Evolutionary conservation across 257 asterid species (phyloP).

Genomic region (Gardenia jasminoides): DNA sequence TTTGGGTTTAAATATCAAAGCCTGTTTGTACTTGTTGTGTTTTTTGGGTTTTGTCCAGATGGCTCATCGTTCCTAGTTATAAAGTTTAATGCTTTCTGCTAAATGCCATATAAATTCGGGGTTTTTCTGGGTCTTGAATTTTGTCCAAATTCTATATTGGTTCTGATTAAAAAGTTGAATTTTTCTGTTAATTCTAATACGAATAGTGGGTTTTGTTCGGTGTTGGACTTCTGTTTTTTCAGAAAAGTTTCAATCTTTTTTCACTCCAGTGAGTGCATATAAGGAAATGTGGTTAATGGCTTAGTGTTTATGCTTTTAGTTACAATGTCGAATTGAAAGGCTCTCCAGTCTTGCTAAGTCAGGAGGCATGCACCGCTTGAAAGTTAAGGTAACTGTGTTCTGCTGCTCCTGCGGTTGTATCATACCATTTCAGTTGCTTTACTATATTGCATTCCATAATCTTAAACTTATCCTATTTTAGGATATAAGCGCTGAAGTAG

Average conservation of each 20-base stretch:
- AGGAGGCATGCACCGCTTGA: constrained; percentile 52
- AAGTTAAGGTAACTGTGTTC: constrained; percentile 60
- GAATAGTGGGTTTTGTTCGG: background rate
- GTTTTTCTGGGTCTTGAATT: background rate
- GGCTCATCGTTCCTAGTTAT: background rate
- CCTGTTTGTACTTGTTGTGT: too few species aligned
- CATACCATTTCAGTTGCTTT: background rate
- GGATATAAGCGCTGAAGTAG: constrained; percentile 96
- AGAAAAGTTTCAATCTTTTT: background rate
- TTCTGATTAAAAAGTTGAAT: background rate
- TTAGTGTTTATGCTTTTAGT: constrained; percentile 38
- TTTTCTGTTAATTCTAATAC: background rate
- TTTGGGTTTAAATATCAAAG: too few species aligned
- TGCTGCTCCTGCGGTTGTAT: constrained; percentile 6
- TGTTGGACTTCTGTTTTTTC: background rate
- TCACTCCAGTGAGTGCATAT: background rate
- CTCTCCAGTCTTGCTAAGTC: constrained; percentile 41
- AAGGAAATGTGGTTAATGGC: background rate
- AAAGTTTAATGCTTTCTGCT: background rate
- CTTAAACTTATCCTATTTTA: constrained; percentile 28
- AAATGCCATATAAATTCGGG: background rate
- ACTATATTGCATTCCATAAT: constrained; percentile 1
- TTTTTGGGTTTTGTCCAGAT: background rate
- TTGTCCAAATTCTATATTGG: background rate
- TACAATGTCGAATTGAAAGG: constrained; percentile 51